phyloP scores from a whole-genome alignment of 495 filamentous ascomycete species.

The Amorphotheca resinae region DNA sequence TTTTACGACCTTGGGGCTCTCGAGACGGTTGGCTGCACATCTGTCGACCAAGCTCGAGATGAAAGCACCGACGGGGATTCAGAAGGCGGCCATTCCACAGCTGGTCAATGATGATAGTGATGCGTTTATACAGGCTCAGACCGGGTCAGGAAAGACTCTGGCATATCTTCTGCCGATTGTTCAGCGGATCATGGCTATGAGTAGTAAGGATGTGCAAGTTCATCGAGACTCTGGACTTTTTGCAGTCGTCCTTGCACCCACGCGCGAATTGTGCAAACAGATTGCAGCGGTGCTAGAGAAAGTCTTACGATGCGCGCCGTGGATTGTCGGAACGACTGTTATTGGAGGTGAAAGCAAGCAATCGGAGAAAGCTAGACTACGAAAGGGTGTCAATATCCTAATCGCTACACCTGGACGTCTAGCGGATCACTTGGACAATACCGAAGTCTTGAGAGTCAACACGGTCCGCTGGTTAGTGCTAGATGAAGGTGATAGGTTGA shows the following conservation, averaged over 20 bases:
- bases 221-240: slow-evolving; percentile 82
- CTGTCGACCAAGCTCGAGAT: slow-evolving; percentile 75
- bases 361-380: slow-evolving; percentile 81
- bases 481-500: slow-evolving; percentile 90
- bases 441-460: slow-evolving; percentile 73
- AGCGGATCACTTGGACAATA: slow-evolving; percentile 83
- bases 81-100: slow-evolving; percentile 71
- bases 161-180: slow-evolving; percentile 89
- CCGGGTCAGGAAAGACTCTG: slow-evolving; percentile 91
- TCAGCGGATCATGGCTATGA: slow-evolving; percentile 70
- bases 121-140: slow-evolving; percentile 94
- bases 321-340: slow-evolving; percentile 85
- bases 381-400: slow-evolving; percentile 90
- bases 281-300: slow-evolving; percentile 75
- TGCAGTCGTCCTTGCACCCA: slow-evolving; percentile 83
- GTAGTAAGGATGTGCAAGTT: slow-evolving; percentile 38
- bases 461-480: slow-evolving; percentile 87
- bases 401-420: slow-evolving; percentile 88
- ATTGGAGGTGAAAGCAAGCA: slow-evolving; percentile 97
- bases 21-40: slow-evolving; percentile 63
- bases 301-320: slow-evolving; percentile 66
- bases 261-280: slow-evolving; percentile 86
- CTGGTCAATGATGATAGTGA: slow-evolving; percentile 73
- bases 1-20: slow-evolving; percentile 73
- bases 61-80: slow-evolving; percentile 87